Evolutionary conservation across 2,329 filamentous ascomycete genomes (phyloP), one percentile per base, ranked within the genome.

Genomic region (Fonsecaea monophora): DNA sequence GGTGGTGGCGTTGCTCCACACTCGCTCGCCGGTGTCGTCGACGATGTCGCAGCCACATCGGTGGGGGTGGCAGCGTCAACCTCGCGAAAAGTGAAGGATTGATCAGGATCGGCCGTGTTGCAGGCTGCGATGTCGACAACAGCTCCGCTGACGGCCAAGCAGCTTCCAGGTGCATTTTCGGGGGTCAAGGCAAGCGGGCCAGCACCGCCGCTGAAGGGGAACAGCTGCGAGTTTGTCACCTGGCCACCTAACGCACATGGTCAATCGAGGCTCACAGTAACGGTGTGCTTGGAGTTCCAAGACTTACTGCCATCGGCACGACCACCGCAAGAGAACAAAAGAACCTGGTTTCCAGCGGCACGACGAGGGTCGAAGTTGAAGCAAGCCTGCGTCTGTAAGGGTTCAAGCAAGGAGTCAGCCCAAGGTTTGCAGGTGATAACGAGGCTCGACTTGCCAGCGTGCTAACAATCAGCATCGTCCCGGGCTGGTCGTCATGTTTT

Each of bases 301-400:
- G 21, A 75, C 77, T 77, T 74, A 79, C 76, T 76, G 53, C 85
- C 85, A 66, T 85, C 86, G 21, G 85, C 85, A 45, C 85, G 79
- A 15, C 85, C 85, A 59, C 85, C 86, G 68, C 86, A 88, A 10
- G 85, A 86, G 71, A 87, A 88, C 30, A 88, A 78, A 38, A 83
- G 71, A 13, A 86, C 84, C 70, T 86, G 84, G 71, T 84, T 82
- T 10, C 84, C 84, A 2, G 79, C 77, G 0, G 78, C 75, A 34
- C 84, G 80, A 55, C 85, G 80, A 4, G 82, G 80, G 70, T 88
- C 85, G 67, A 86, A 86, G 77, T 86, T 87, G 71, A 86, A 77
- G 72, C 86, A 88, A 53, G 85, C 85, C 73, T 86, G 82, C 1
- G 85, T 87, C 77, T 81, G 35, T 25, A 37, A 50, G 53, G 53